These are phyloP conservation scores for Lasiosphaeria miniovina DNA, from an alignment of 495 filamentous ascomycete species.

Conservation along the genomic window DNA sequence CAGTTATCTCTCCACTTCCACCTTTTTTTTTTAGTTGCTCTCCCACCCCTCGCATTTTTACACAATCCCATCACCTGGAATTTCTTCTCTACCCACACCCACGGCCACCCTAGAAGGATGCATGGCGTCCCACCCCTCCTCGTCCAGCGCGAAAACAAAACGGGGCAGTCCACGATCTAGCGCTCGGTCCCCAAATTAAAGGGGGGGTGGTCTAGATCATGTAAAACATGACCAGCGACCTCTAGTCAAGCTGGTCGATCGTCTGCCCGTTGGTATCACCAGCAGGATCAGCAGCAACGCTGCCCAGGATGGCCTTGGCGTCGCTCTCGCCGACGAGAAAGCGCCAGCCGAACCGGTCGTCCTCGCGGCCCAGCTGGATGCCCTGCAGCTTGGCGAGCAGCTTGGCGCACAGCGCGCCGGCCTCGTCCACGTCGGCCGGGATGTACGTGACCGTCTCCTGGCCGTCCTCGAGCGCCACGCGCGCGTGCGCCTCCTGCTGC, in stretches of 20 bases:
- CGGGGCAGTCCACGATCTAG: no score
- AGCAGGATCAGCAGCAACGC: slow-evolving; percentile 11
- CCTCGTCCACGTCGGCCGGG: slow-evolving; percentile 58
- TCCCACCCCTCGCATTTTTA: no score
- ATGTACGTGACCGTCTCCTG: slow-evolving; percentile 67
- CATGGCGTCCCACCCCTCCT: no score
- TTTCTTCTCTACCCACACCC: no score
- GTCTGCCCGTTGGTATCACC: slow-evolving; percentile 24
- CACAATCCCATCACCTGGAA: no score
- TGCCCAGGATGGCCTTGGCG: slow-evolving; percentile 34
- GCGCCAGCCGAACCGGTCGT: slow-evolving; percentile 76
- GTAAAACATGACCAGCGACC: no score
- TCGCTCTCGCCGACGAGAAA: slow-evolving; percentile 52
- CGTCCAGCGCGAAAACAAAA: no score
- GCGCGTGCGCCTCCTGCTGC: slow-evolving; percentile 31
- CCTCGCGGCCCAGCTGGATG: slow-evolving; percentile 74
- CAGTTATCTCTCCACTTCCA: no score
- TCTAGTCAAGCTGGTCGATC: slow-evolving; percentile 41
- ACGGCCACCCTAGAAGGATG: no score
- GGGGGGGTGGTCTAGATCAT: neutral
- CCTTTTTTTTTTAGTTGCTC: no score
- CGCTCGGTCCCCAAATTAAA: no score
- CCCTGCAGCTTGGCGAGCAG: slow-evolving; percentile 75
- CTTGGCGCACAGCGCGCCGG: slow-evolving; percentile 65
- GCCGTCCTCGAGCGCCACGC: slow-evolving; percentile 30